phyloP scores from a whole-genome alignment of 2,329 filamentous ascomycete genomes.

The Scedosporium boydii region DNA sequence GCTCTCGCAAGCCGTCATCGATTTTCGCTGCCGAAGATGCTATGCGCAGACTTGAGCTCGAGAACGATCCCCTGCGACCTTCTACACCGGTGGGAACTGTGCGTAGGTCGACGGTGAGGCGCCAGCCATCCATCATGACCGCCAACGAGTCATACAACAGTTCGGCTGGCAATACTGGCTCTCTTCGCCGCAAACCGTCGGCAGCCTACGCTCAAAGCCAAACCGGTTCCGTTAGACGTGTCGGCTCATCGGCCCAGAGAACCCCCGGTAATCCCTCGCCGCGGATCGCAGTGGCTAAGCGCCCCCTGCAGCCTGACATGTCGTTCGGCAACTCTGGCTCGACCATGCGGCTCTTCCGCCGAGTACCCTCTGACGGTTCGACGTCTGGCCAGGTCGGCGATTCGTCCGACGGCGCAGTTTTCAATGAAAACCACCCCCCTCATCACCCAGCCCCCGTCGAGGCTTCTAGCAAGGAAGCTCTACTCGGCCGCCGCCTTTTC shows the following conservation, averaged over 20 bases:
- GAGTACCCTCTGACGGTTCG: constrained; percentile 65
- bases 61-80: constrained; percentile 49
- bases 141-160: not conserved
- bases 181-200: constrained; percentile 7
- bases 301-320: constrained; percentile 79
- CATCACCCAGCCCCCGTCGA: constrained; percentile 35
- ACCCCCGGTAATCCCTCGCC: constrained; percentile 29
- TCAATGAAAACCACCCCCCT: constrained; percentile 57
- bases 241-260: constrained; percentile 3
- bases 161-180: not conserved
- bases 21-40: constrained; percentile 50
- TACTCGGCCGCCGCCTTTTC: constrained; percentile 74
- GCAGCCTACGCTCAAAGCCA: constrained; percentile 11
- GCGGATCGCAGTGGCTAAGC: constrained; percentile 44
- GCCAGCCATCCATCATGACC: constrained; percentile 32
- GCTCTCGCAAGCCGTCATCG: constrained; percentile 44
- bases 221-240: constrained; percentile 1
- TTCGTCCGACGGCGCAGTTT: constrained; percentile 31
- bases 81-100: constrained; percentile 49
- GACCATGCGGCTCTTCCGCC: constrained; percentile 82
- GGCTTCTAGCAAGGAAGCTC: constrained; percentile 66
- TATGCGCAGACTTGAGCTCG: constrained; percentile 50
- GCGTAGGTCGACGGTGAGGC: constrained; percentile 47
- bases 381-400: constrained; percentile 28
- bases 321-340: constrained; percentile 91